A percentile compares a stretch with the other conserved stretches of the same genome.
Conservation (phyloP, 2,329 filamentous ascomycete genomes). For the Colletotrichum cordylinicola region DNA sequence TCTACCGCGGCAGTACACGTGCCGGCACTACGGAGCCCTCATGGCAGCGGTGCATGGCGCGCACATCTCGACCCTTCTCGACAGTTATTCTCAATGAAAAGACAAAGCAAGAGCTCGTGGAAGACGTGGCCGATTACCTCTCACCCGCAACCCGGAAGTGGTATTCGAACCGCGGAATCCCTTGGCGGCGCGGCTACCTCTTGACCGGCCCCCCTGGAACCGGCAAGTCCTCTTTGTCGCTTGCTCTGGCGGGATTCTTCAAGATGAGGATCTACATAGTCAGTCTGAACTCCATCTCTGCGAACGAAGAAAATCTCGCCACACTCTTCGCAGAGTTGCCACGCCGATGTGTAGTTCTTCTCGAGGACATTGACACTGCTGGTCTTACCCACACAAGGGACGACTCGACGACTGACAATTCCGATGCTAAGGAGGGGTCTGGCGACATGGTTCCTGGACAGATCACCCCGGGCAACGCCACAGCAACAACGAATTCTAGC, state of each 20-base stretch:
- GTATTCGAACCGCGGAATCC: constrained; percentile 85
- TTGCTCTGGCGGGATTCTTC: constrained; percentile 74
- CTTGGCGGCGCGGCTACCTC: constrained; percentile 84
- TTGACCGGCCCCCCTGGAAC: constrained; percentile 83
- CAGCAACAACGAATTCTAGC: constrained; percentile 24
- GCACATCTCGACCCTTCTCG: constrained; percentile 65
- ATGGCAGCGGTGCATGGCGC: constrained; percentile 69
- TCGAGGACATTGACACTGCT: constrained; percentile 79
- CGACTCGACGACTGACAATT: constrained; percentile 9
- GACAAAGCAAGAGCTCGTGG: constrained; percentile 63
- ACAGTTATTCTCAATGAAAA: constrained; percentile 69
- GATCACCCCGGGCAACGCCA: constrained; percentile 33
- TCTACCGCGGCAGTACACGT: constrained; percentile 63
- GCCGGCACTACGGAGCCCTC: constrained; percentile 46
- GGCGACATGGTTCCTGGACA: constrained; percentile 38
- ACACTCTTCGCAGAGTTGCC: constrained; percentile 72
- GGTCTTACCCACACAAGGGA: constrained; percentile 69
- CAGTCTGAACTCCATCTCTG: constrained; percentile 65
- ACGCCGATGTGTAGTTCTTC: constrained; percentile 72
- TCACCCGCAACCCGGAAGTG: constrained; percentile 70
- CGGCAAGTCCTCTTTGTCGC: constrained; percentile 76
- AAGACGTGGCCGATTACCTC: constrained; percentile 68
- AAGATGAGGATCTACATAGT: constrained; percentile 76
- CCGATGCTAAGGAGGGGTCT: constrained; percentile 21
- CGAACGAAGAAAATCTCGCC: constrained; percentile 70